phyloP scores from a whole-genome alignment of 2,329 filamentous ascomycete genomes.

The Paraphoma sp. region DNA sequence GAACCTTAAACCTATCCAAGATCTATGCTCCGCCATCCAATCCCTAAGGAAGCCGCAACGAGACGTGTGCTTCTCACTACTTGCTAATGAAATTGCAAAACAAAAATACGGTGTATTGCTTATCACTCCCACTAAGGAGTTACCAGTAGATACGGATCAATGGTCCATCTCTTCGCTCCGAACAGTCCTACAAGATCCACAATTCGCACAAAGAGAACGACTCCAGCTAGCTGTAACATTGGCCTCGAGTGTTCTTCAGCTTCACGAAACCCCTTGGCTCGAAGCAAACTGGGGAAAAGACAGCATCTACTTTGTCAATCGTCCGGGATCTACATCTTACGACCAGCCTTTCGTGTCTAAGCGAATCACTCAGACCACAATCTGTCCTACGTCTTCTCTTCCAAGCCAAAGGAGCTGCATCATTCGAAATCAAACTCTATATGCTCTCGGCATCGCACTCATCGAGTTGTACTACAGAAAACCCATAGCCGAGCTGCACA shows the following conservation, averaged over 20 bases:
- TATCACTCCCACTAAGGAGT: conserved; percentile 19
- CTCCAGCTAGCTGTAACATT: conserved; percentile 27
- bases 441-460: conserved; percentile 41
- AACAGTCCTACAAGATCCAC: conserved; percentile 14
- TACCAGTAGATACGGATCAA: conserved; percentile 11
- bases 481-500: conserved; percentile 26
- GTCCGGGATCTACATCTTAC: conserved; percentile 13
- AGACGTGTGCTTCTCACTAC: conserved; percentile 22
- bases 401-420: conserved; percentile 10
- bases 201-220: conserved; percentile 20
- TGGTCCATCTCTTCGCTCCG: conserved; percentile 22
- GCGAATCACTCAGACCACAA: conserved; percentile 9
- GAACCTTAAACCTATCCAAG: conserved; percentile 21
- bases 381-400: neutral
- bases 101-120: conserved; percentile 22
- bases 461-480: conserved; percentile 44
- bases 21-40: conserved; percentile 23
- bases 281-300: conserved; percentile 27
- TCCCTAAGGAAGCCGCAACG: conserved; percentile 19
- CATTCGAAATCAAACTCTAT: conserved; percentile 42
- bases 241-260: conserved; percentile 27
- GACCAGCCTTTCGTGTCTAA: conserved; percentile 25
- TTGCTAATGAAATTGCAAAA: conserved; percentile 17
- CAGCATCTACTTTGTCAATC: conserved; percentile 29
- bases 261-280: conserved; percentile 34